Percentiles rank a stretch among this genome's conserved stretches.
phyloP scores from a whole-genome alignment of 768 basidiomycete genomes.

The Postia placenta region DNA sequence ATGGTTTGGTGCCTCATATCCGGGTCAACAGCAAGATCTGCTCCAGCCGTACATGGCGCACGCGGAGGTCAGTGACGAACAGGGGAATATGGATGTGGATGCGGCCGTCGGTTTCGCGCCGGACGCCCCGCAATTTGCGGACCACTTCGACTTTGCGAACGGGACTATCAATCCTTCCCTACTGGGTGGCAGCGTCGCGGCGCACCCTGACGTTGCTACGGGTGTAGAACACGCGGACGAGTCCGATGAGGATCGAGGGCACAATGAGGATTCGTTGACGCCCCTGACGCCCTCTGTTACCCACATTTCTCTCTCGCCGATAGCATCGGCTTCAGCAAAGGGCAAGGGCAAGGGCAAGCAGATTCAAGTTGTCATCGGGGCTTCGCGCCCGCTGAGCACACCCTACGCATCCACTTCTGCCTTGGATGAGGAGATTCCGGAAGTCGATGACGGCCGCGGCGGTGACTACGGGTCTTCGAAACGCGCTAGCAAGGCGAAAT shows the following conservation, averaged over 20 bases:
- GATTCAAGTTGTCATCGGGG: not conserved
- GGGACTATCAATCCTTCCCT: constrained; percentile 13
- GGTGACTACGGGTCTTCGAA: not conserved
- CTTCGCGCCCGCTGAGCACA: not conserved
- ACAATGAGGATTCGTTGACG: not conserved
- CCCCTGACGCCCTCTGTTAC: not conserved
- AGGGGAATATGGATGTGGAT: not conserved
- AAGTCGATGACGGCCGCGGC: not conserved
- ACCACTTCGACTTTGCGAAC: not conserved
- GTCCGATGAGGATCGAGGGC: not conserved
- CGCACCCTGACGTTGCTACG: not conserved
- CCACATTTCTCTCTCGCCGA: not conserved
- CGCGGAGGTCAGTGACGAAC: not conserved
- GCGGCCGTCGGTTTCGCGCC: not conserved
- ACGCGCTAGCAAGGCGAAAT: not conserved
- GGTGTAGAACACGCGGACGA: not conserved
- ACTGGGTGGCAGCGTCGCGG: constrained; percentile 1
- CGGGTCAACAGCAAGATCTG: not conserved
- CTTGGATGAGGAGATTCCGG: not conserved
- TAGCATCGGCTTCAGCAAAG: not conserved
- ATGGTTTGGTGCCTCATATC: not conserved
- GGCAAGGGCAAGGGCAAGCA: not conserved
- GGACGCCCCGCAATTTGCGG: not conserved
- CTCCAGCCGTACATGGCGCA: not conserved
- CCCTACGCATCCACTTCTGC: not conserved